Evolutionary conservation across 2,329 filamentous ascomycete species (phyloP).

Genomic region (Aciculosporium take): DNA sequence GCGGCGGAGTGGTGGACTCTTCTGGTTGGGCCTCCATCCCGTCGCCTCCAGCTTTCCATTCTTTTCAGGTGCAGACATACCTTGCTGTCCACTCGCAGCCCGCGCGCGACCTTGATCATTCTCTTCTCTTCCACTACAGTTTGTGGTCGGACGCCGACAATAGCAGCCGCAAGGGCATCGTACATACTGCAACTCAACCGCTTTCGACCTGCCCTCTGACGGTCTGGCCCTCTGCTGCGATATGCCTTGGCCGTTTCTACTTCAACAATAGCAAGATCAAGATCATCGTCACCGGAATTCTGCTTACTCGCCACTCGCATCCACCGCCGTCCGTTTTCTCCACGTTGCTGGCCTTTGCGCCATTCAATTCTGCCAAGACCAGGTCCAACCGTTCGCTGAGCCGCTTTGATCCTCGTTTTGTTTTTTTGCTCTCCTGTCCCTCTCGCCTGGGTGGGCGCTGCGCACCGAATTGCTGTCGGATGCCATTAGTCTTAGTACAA

Average conservation of each 20-base stretch:
- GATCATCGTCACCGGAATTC: constrained; percentile 1
- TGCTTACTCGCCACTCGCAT: background rate
- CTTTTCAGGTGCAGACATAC: too few relatives aligned
- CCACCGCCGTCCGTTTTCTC: constrained; percentile 3
- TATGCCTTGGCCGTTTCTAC: constrained; percentile 4
- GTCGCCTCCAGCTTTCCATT: too few relatives aligned
- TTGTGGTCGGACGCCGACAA: background rate
- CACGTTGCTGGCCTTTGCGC: background rate
- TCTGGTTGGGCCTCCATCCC: too few relatives aligned
- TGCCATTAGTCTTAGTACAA: background rate
- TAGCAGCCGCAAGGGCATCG: background rate
- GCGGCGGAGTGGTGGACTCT: too few relatives aligned
- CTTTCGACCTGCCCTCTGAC: background rate
- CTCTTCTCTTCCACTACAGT: too few relatives aligned
- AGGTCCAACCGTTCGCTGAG: background rate
- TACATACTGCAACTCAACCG: background rate
- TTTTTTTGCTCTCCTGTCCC: too few relatives aligned
- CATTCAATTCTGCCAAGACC: constrained; percentile 2
- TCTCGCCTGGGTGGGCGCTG: background rate
- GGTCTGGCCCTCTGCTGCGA: background rate
- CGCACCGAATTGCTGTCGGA: background rate
- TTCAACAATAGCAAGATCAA: constrained; percentile 5
- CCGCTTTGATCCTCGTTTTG: background rate
- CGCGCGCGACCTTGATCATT: too few relatives aligned
- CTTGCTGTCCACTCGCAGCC: too few relatives aligned